phyloP scores from a whole-genome alignment of 2,329 filamentous ascomycete species.

The Epichloe amarillans region DNA sequence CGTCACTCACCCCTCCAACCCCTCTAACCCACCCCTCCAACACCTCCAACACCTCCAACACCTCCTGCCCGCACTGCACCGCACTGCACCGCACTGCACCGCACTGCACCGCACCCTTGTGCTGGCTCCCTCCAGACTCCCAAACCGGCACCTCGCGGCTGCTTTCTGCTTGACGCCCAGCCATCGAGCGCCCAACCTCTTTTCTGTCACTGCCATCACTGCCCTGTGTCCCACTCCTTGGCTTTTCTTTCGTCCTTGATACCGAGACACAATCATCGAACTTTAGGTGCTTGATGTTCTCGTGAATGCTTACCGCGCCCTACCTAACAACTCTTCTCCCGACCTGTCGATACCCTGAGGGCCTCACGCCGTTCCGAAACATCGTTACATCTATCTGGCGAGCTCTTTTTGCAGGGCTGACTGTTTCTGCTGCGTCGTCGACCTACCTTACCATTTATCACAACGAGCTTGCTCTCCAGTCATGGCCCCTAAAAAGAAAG shows the following conservation, averaged over 20 bases:
- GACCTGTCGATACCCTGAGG: slow-evolving; percentile 17
- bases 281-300: not conserved
- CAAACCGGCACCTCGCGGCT: too few species aligned
- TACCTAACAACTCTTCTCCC: slow-evolving; percentile 16
- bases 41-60: not conserved
- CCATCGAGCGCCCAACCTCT: not conserved
- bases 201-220: not conserved
- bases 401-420: slow-evolving; percentile 9
- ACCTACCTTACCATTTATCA: slow-evolving; percentile 7
- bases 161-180: not conserved
- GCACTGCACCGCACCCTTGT: too few species aligned
- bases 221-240: not conserved
- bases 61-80: not conserved
- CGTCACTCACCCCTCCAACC: not conserved
- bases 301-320: slow-evolving; percentile 15
- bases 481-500: slow-evolving; percentile 47
- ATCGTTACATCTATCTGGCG: slow-evolving; percentile 16
- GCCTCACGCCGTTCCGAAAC: slow-evolving; percentile 13
- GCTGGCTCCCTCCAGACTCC: too few species aligned
- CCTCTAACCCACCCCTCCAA: too few species aligned
- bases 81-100: too few species aligned
- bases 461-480: slow-evolving; percentile 9
- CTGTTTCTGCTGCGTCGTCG: slow-evolving; percentile 3
- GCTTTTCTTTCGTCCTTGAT: too few species aligned
- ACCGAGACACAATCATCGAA: too few species aligned